Conservation (phyloP, 2,329 filamentous ascomycete species). For the Dendryphion nanum region DNA sequence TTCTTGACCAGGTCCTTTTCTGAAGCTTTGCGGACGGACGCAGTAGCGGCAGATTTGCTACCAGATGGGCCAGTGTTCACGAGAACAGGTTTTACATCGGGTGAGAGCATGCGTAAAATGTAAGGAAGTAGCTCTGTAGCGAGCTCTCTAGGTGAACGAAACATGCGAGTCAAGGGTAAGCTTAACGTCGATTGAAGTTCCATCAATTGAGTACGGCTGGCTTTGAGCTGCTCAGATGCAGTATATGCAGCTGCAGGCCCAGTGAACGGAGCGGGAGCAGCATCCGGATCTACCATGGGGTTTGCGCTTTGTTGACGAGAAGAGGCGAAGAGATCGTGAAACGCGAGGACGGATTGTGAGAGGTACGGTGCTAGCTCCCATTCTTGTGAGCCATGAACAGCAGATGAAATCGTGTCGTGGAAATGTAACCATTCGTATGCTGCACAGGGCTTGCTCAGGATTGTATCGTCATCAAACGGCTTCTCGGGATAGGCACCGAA, state of each 20-base stretch:
- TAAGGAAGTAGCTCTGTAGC: conserved; percentile 83
- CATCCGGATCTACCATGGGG: conserved; percentile 40
- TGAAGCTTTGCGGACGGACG: conserved; percentile 82
- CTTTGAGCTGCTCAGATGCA: conserved; percentile 77
- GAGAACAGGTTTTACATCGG: conserved; percentile 87
- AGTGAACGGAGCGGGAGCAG: conserved; percentile 66
- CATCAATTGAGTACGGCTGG: conserved; percentile 71
- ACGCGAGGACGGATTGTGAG: conserved; percentile 80
- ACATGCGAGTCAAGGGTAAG: conserved; percentile 70
- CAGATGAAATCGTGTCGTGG: conserved; percentile 77
- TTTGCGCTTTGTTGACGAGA: conserved; percentile 45
- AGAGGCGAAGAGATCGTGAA: conserved; percentile 86
- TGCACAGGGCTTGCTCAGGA: conserved; percentile 79
- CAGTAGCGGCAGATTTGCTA: conserved; percentile 54
- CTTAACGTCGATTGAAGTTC: conserved; percentile 71
- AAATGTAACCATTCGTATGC: conserved; percentile 97
- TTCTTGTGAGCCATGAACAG: conserved; percentile 79
- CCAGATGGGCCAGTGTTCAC: conserved; percentile 59
- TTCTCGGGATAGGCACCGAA: conserved; percentile 84
- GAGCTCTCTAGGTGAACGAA: conserved; percentile 75
- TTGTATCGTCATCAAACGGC: conserved; percentile 89
- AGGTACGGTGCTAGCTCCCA: conserved; percentile 92
- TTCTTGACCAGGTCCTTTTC: conserved; percentile 80
- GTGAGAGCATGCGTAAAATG: conserved; percentile 77
- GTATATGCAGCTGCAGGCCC: conserved; percentile 79